phyloP scores from a whole-genome alignment of 2,329 filamentous ascomycete genomes.

The Phoma sp. region DNA sequence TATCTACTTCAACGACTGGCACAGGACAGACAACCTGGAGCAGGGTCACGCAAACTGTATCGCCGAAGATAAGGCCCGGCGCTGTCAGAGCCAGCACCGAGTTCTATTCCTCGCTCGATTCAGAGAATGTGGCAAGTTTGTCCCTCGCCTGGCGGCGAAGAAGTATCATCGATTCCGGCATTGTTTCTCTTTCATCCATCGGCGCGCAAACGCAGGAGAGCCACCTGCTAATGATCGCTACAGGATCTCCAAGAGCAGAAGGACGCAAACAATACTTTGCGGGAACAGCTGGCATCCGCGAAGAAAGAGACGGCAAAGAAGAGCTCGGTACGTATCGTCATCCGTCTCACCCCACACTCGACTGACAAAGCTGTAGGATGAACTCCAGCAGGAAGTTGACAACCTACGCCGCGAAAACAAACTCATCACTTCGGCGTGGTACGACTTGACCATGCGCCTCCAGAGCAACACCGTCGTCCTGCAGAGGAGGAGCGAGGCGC shows the following conservation, averaged over 20 bases:
- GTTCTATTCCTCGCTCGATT: constrained; percentile 18
- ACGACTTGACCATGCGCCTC: constrained; percentile 76
- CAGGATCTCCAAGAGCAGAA: constrained; percentile 44
- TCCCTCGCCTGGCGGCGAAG: constrained; percentile 33
- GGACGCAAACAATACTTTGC: constrained; percentile 29
- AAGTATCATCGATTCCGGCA: constrained; percentile 33
- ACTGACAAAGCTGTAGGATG: constrained; percentile 25
- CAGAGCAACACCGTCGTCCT: constrained; percentile 84
- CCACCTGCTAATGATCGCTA: constrained; percentile 22
- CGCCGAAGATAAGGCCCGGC: constrained; percentile 25
- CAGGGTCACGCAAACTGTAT: constrained; percentile 30
- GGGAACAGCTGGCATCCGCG: constrained; percentile 40
- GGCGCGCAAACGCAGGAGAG: constrained; percentile 13
- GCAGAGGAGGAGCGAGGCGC: constrained; percentile 74
- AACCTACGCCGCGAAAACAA: constrained; percentile 78
- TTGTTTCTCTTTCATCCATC: constrained; percentile 10
- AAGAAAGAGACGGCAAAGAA: constrained; percentile 44
- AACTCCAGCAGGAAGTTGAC: constrained; percentile 59
- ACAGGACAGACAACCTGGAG: constrained; percentile 36
- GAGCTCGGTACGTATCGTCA: constrained; percentile 40
- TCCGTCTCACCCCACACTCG: neutral
- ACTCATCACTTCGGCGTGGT: constrained; percentile 84
- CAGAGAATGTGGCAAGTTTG: constrained; percentile 40
- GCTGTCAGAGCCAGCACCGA: constrained; percentile 25
- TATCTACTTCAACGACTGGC: constrained; percentile 28